phyloP scores from a whole-genome alignment of 768 basidiomycete species.

The Termitomyces sp. region DNA sequence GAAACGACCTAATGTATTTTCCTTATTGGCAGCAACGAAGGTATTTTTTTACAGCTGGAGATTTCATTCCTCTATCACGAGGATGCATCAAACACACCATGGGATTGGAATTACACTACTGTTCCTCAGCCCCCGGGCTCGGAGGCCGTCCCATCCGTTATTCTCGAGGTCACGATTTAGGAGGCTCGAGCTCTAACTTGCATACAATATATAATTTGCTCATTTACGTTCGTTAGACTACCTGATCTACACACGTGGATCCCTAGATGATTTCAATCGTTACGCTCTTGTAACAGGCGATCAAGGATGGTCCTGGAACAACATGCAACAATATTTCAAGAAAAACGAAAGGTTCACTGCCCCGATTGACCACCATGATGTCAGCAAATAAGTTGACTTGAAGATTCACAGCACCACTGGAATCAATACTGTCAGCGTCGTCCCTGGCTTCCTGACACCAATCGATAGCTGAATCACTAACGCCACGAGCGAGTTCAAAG shows the following conservation, averaged over 20 bases:
- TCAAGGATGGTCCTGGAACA: conserved; percentile 26
- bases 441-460: conserved; percentile 15
- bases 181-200: conserved; percentile 1
- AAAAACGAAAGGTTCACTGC: conserved; percentile 20
- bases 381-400: conserved; percentile 22
- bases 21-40: background rate
- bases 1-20: background rate
- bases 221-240: background rate
- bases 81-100: conserved; percentile 3
- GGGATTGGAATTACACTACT: conserved; percentile 10
- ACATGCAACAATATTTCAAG: conserved; percentile 18
- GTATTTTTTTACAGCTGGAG: background rate
- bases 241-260: background rate
- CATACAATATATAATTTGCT: too few relatives aligned
- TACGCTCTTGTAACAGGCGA: conserved; percentile 23
- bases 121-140: conserved; percentile 3
- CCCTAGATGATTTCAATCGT: conserved; percentile 22
- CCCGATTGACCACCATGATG: conserved; percentile 20
- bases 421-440: conserved; percentile 13
- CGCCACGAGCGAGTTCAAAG: conserved; percentile 18
- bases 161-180: conserved; percentile 5
- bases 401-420: conserved; percentile 21
- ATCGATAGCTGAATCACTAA: conserved; percentile 20
- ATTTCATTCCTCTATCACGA: conserved; percentile 2
- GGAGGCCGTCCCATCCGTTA: conserved; percentile 5